Evolutionary conservation across 2,329 filamentous ascomycete species (phyloP), one percentile per base, ranked within the genome.

Genomic region (Aspergillus chevalieri): DNA sequence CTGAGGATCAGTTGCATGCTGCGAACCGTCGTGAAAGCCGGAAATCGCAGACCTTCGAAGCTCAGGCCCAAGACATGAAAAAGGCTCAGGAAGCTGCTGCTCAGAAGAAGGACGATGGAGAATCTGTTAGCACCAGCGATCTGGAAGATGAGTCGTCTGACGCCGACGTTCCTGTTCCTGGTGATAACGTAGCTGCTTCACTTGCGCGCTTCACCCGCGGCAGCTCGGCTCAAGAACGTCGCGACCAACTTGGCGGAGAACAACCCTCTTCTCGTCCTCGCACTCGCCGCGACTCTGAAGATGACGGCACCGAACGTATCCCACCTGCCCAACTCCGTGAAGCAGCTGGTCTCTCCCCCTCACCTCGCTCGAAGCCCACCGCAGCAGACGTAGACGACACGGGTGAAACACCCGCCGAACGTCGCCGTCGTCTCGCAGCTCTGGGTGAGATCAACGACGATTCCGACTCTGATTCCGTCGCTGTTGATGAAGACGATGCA

Each of bases 401-500:
- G 0, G 65, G 63, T 22, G 71, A 74, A 51, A 75, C 73, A 3
- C 71, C 71, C 1, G 73, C 72, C 7, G 73, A 76, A 53, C 72
- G 71, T 36, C 67, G 71, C 44, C 72, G 73, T 50, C 71, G 73
- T 59, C 64, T 75, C 6, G 73, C 71, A 22, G 73, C 72, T 1
- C 55, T 75, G 9, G 72, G 72, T 41, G 58, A 70, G 44, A 54
- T 64, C 30, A 49, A 59, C 6, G 56, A 61, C 24, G 64, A 61
- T 6, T 58, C 57, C 6, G 58, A 62, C 10, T 56, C 57, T 44
- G 59, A 50, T 43, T 54, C 48, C 24, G 52, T 42, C 4, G 47
- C 17, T 38, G 34, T 38, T n/a, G 34, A 38, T 38, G 34, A 38
- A 12, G 38, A 22, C 5, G 38, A 41, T 6, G 38, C 63, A 15